phyloP scores from a whole-genome alignment of 176 grass and related monocot genomes.

The Eragrostis nindensis region DNA sequence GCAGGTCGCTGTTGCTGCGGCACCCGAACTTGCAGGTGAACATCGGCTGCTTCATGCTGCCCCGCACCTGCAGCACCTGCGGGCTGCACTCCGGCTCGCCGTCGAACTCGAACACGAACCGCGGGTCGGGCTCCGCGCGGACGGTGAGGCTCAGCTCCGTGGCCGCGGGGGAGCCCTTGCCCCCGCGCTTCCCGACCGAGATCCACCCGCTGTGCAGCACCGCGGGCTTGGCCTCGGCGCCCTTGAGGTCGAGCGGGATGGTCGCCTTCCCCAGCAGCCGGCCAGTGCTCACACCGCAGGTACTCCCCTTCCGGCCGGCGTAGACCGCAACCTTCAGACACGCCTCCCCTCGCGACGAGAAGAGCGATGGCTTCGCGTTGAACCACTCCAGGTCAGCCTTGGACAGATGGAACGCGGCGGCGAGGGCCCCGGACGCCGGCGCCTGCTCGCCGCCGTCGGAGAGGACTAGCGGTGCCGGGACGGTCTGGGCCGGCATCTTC shows the following conservation, averaged over 20 bases:
- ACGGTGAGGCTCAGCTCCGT: slow-evolving; percentile 72
- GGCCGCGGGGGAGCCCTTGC: slow-evolving; percentile 11
- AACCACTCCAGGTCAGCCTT: slow-evolving; percentile 67
- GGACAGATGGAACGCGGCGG: slow-evolving; percentile 73
- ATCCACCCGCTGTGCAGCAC: slow-evolving; percentile 83
- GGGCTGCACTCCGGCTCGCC: slow-evolving; percentile 93
- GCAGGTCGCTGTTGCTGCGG: slow-evolving; percentile 78
- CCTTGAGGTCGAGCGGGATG: slow-evolving; percentile 76
- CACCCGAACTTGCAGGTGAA: slow-evolving; percentile 97
- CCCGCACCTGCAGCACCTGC: slow-evolving; percentile 73
- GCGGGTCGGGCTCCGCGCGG: slow-evolving; percentile 73
- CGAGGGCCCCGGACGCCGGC: slow-evolving; percentile 42
- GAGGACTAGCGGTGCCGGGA: slow-evolving; percentile 50
- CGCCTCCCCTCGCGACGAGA: slow-evolving; percentile 40
- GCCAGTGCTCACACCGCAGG: slow-evolving; percentile 61
- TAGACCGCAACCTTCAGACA: slow-evolving; percentile 77
- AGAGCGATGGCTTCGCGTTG: slow-evolving; percentile 65
- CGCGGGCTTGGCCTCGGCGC: slow-evolving; percentile 48
- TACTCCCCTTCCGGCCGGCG: slow-evolving; percentile 59
- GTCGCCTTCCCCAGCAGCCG: slow-evolving; percentile 73
- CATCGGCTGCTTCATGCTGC: slow-evolving; percentile 77
- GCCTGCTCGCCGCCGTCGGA: slow-evolving; percentile 35
- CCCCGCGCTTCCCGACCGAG: slow-evolving; percentile 52
- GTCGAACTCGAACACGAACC: slow-evolving; percentile 91
- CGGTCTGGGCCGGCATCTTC: slow-evolving; percentile 63